Evolutionary conservation across 176 grass and related monocot species (phyloP), one percentile per base, ranked within the genome.

Genomic region (Oryza glumipatula): DNA sequence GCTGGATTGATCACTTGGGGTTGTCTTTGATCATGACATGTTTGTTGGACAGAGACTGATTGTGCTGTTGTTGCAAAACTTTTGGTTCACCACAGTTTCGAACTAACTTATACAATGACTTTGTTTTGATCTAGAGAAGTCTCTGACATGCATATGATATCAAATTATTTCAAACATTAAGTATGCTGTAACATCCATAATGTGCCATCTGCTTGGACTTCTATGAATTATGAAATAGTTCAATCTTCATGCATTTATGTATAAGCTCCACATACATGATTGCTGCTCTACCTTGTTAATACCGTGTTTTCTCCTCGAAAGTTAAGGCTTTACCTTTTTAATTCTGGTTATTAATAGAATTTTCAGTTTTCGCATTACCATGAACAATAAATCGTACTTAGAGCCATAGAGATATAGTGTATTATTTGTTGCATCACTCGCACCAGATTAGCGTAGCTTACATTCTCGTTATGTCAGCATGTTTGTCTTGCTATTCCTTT

Each of bases 391-490:
- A 24, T 35, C 74, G 36, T 74, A 11, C 17, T 70, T 72, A 35
- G 74, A 61, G 56, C 56, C 19, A 60, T 60, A 60, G 56, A 68
- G 3, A 58, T 84, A 47, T 68, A 35, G 11, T 65, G 67, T 85
- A 30, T 76, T 70, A 44, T 65, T 85, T 76, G 15, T 63, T 80
- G 46, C 70, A 30, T 72, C 30, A 77, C 22, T 77, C 6, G 7
- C 23, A 67, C 23, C 4, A 13, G 24, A 44, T 46, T 45, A 74
- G 44, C 65, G 19, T 56, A 74, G 48, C 15, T 68, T 79, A 64
- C 41, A 79, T 86, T 68, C 43, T 77, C 64, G 47, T 35, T 84
- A 49, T 49, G 33, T 39, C 6, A n/a, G 73, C 84, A 87, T 87
- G 39, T 75, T 75, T 60, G 36, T 69, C 76, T 22, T 24, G 45